Conservation (phyloP, 2,329 filamentous ascomycete genomes). For the Cercospora zeae-maydis region DNA sequence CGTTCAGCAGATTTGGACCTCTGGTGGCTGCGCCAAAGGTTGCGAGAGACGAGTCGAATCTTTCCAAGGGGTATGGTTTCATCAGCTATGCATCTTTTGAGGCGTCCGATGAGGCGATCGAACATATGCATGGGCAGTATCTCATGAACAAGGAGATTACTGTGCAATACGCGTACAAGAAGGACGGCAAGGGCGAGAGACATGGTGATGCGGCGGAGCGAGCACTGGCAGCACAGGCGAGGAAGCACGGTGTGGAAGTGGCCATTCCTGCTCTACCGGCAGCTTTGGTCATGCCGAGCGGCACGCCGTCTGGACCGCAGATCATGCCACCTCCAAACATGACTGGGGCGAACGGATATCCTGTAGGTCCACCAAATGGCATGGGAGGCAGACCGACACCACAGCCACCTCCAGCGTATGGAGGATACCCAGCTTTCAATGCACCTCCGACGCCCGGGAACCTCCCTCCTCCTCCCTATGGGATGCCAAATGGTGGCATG, state of each 20-base stretch:
- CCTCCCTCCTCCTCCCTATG: constrained; percentile 18
- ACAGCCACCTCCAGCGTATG: constrained; percentile 23
- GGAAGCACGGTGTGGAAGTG: constrained; percentile 87
- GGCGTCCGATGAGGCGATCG: constrained; percentile 83
- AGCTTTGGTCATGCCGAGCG: constrained; percentile 58
- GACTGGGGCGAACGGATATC: constrained; percentile 24
- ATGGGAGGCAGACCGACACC: constrained; percentile 33
- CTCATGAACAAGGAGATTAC: constrained; percentile 95
- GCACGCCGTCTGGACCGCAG: constrained; percentile 42
- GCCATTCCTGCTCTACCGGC: constrained; percentile 72
- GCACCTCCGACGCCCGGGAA: constrained; percentile 20
- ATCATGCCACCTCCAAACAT: constrained; percentile 34
- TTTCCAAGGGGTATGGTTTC: constrained; percentile 94
- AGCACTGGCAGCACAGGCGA: constrained; percentile 84
- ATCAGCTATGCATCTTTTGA: constrained; percentile 92
- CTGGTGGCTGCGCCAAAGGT: constrained; percentile 84
- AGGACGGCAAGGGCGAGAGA: constrained; percentile 93
- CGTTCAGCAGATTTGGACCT: constrained; percentile 85
- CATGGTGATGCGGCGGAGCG: constrained; percentile 93
- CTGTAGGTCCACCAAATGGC: constrained; percentile 35
- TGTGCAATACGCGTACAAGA: constrained; percentile 98
- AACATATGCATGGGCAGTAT: constrained; percentile 93
- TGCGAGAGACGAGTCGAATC: constrained; percentile 80
- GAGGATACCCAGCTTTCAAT: constrained; percentile 17
- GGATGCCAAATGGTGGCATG: constrained; percentile 15